Conservation (phyloP, 805 yeast species). For the Saturnispora sekii region DNA sequence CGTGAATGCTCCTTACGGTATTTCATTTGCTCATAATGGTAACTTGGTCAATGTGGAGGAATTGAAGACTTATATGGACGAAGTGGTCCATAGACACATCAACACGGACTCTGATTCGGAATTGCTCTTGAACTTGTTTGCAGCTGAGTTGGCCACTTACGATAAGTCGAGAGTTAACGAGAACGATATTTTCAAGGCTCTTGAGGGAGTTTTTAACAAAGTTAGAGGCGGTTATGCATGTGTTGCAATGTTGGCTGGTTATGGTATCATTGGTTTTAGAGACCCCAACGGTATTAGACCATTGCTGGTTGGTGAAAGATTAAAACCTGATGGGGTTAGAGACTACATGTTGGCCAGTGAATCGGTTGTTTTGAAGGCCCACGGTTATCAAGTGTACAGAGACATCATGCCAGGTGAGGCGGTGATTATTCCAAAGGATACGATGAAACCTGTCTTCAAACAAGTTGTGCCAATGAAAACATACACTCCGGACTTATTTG, state of each 20-base stretch:
- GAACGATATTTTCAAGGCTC: conserved; percentile 78
- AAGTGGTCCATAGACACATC: conserved; percentile 91
- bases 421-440: conserved; percentile 77
- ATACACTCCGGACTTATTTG: conserved; percentile 93
- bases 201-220: conserved; percentile 67
- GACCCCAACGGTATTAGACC: conserved; percentile 98
- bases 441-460: conserved; percentile 63
- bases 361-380: conserved; percentile 89
- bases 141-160: conserved; percentile 81
- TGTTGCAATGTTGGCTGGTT: conserved; percentile 91
- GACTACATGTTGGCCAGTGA: conserved; percentile 96
- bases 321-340: conserved; percentile 51
- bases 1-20: conserved; percentile 95
- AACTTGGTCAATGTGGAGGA: conserved; percentile 82
- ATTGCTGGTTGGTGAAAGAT: conserved; percentile 73
- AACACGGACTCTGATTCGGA: conserved; percentile 97
- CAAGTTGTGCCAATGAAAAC: conserved; percentile 73
- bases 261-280: conserved; percentile 89
- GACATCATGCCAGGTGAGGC: conserved; percentile 96
- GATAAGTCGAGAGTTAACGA: conserved; percentile 91
- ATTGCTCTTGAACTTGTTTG: conserved; percentile 79
- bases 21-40: conserved; percentile 86
- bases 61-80: conserved; percentile 73
- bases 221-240: conserved; percentile 98
- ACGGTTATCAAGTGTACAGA: conserved; percentile 67